phyloP scores from a whole-genome alignment of 352 stramenopile genomes.

The Phytophthora pistaciae region DNA sequence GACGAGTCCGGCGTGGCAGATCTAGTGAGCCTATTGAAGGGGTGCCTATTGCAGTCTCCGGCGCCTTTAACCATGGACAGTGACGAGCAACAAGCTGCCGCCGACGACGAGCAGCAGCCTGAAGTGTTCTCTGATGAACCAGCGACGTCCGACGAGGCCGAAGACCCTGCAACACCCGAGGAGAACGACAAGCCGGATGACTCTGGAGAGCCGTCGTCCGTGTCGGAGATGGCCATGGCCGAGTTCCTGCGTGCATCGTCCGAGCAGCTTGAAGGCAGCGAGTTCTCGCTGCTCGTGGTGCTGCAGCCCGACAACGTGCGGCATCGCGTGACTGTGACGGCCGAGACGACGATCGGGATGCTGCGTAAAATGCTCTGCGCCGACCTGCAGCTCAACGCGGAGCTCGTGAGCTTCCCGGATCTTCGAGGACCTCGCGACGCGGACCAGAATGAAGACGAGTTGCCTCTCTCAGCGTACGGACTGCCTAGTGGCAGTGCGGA shows the following conservation, averaged over 20 bases:
- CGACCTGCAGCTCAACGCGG: conserved; percentile 65
- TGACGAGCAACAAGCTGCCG: conserved; percentile 19
- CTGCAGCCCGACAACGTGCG: conserved; percentile 82
- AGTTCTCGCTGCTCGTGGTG: conserved; percentile 74
- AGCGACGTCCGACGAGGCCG: conserved; percentile 1
- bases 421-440: conserved; percentile 42
- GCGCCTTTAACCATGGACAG: conserved; percentile 14
- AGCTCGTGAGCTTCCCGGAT: conserved; percentile 72
- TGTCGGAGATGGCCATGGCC: conserved; percentile 36
- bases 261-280: conserved; percentile 21
- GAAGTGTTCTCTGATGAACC: conserved; percentile 17
- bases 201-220: conserved; percentile 10
- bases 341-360: conserved; percentile 54
- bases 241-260: conserved; percentile 40
- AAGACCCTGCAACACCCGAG: conserved; percentile 29
- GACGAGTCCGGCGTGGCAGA: conserved; percentile 9
- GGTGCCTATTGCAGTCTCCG: conserved; percentile 8
- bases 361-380: conserved; percentile 66
- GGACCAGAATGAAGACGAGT: conserved; percentile 43
- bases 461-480: conserved; percentile 47
- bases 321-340: conserved; percentile 69
- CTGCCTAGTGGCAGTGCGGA: conserved; percentile 44
- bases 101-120: conserved; percentile 10
- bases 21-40: conserved; percentile 13
- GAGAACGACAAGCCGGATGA: conserved; percentile 15